phyloP scores from a whole-genome alignment of 441 rosid genomes.

The Capsella rubella region DNA sequence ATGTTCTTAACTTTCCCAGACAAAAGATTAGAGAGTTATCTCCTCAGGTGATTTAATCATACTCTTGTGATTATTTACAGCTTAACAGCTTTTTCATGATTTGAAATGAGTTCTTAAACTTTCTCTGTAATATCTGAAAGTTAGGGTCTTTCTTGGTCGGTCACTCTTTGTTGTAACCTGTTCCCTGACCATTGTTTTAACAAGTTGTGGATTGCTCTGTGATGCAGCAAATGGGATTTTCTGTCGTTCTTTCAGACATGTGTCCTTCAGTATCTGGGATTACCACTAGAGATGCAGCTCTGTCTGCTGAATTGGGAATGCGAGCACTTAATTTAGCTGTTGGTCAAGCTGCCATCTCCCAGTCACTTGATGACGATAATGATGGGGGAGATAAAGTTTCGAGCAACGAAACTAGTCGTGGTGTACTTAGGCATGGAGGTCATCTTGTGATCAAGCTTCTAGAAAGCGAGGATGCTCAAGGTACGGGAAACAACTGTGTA shows the following conservation, averaged over 20 bases:
- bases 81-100: not conserved
- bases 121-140: not conserved
- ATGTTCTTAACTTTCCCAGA: slow-evolving; percentile 71
- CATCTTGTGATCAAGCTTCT: slow-evolving; percentile 89
- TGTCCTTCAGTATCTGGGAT: slow-evolving; percentile 93
- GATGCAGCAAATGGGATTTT: slow-evolving; percentile 78
- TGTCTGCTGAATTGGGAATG: slow-evolving; percentile 87
- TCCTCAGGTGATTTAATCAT: slow-evolving; percentile 58
- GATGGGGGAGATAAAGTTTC: not conserved
- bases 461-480: slow-evolving; percentile 87
- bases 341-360: slow-evolving; percentile 56
- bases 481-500: slow-evolving; percentile 43
- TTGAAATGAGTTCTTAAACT: slow-evolving; percentile 5
- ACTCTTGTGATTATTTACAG: not conserved
- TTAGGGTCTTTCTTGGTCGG: slow-evolving; percentile 19
- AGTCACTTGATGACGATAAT: slow-evolving; percentile 33
- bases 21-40: slow-evolving; percentile 69
- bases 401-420: slow-evolving; percentile 47
- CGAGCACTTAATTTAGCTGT: slow-evolving; percentile 86
- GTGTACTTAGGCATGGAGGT: slow-evolving; percentile 70
- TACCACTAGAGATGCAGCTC: slow-evolving; percentile 74
- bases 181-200: not conserved
- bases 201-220: slow-evolving; percentile 35
- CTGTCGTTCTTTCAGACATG: slow-evolving; percentile 87
- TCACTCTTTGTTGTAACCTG: slow-evolving; percentile 9